Base-by-base conservation (phyloP, 306 rosid species). In the Cucurbita moschata region DNA sequence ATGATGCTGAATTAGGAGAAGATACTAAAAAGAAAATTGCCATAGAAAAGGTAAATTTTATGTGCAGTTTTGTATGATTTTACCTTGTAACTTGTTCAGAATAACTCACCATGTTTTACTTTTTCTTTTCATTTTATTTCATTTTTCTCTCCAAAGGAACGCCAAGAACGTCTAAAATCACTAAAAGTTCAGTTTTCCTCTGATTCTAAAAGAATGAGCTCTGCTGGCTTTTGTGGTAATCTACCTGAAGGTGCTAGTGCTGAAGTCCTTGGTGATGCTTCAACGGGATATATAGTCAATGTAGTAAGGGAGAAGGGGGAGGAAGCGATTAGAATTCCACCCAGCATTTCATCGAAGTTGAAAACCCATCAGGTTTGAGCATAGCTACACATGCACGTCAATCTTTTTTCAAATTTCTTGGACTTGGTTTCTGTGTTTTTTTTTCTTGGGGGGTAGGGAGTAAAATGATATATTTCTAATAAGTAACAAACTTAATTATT, bases 231-330 rank as follows among this genome's bases (percentile, higher is more conserved):
- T 83, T 86, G 80, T 40, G 84, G 97, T 56, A 89, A 79, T 81
- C 84, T 91, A 79, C 67, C 92, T 46, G 98, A 94, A 87, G 96
- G 85, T 60, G 88, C 85, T 40, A 89, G 77, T 52, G 64, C 77
- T 67, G 96, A 90, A 79, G 91, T 90, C 72, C 95, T 90, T 60
- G 97, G 98, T 58, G 98, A 94, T 76, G 80, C 82, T 5, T 73
- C 77, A 58, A 83, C 86, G 39, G 98, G 97, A 74, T 94, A 94
- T 77, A 81, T 94, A 75, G 95, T 94, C 78, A 94, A 94, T 85
- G 98, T 90, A 74, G 96, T 86, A 81, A 89, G 98, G 88, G 98
- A 94, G 77, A 87, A 85, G 79, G 96, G 96, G 66, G 98, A 94
- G 85, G 95, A 86, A 75, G 95, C 97, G 26, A 87, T 90, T 56